These are phyloP conservation scores for Globisporangium middletonii DNA, from an alignment of 352 stramenopile genomes.

Conservation along the genomic window DNA sequence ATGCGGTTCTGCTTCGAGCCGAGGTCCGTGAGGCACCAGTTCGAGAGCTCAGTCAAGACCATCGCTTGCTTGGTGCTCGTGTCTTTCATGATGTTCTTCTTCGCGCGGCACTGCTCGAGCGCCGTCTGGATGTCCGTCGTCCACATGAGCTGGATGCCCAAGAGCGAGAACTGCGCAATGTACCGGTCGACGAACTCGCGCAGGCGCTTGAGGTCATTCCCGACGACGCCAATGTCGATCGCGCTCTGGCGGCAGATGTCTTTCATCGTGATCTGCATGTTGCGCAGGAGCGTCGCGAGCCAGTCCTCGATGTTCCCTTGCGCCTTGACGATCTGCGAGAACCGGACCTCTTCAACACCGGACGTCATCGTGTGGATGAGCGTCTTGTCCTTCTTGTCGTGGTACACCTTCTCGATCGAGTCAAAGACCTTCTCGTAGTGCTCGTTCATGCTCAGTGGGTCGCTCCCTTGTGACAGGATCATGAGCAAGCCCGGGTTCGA, in stretches of 20 bases:
- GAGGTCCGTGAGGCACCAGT: constrained; percentile 95
- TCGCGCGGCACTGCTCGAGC: constrained; percentile 92
- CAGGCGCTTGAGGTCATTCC: constrained; percentile 89
- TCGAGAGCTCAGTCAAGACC: constrained; percentile 92
- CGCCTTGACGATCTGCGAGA: constrained; percentile 93
- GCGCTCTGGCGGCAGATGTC: constrained; percentile 93
- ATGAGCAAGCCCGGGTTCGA: constrained; percentile 96
- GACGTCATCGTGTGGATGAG: constrained; percentile 93
- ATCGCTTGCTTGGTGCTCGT: constrained; percentile 93
- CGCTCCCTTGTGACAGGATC: constrained; percentile 96
- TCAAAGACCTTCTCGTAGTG: constrained; percentile 99
- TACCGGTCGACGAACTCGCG: constrained; percentile 94
- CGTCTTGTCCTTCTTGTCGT: constrained; percentile 98
- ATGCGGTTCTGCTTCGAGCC: constrained; percentile 95
- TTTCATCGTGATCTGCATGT: constrained; percentile 97
- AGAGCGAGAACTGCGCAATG: constrained; percentile 93
- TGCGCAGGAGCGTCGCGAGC: constrained; percentile 92
- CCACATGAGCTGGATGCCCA: constrained; percentile 97
- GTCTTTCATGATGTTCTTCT: constrained; percentile 98
- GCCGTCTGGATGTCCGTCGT: constrained; percentile 93
- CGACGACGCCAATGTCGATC: constrained; percentile 88
- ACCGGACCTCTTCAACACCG: constrained; percentile 93
- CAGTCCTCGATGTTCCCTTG: constrained; percentile 99
- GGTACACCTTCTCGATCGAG: constrained; percentile 96
- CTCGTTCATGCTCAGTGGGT: constrained; percentile 97